Evolutionary conservation across 768 basidiomycete species (phyloP), one percentile per base, ranked within the genome.

Genomic region (Dentipellis fragilis): DNA sequence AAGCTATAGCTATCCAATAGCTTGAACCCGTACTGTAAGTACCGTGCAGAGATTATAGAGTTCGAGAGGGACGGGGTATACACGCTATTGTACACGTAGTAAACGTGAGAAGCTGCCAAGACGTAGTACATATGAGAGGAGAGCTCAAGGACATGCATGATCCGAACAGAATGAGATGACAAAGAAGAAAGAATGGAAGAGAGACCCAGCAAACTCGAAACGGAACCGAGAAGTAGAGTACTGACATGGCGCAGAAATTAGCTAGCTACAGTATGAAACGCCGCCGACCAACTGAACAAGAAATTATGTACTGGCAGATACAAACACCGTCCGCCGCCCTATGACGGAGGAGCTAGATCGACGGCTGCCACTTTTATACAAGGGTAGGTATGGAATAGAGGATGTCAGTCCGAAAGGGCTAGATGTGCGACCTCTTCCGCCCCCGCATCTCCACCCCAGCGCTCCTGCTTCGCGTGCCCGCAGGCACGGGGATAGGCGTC

Each of bases 391-490:
- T n/a, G 42, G 7, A n/a, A 45, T 19, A 45, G 9, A 45, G 6
- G 19, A 17, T 17, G n/a, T 3, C 29, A 29, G 29, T 29, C 29
- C 29, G 29, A 7, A 1, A 12, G 42, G 16, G 1, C 19, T 19
- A 45, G 8, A 45, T n/a, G n/a, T 17, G 19, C 14, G 19, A n/a
- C n/a, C 17, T 19, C 42, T 16, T 16, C 14, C 42, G 42, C 42
- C 42, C 42, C 5, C 42, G 42, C 42, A 19, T 19, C 9, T 45
- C 42, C 1, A 16, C 48, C 10, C 36, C 57, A 17, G 35, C 51
- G 19, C 59, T 60, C 47, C 29, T 46, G 42, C 57, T 53, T n/a
- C 59, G 57, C 11, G 17, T 23, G 16, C 47, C 19, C 2, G 39
- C 17, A 11, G 47, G 17, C 36, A n/a, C 34, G n/a, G 17, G 48